Base-by-base conservation (phyloP, 306 rosid species). In the Rosa multiflora region DNA sequence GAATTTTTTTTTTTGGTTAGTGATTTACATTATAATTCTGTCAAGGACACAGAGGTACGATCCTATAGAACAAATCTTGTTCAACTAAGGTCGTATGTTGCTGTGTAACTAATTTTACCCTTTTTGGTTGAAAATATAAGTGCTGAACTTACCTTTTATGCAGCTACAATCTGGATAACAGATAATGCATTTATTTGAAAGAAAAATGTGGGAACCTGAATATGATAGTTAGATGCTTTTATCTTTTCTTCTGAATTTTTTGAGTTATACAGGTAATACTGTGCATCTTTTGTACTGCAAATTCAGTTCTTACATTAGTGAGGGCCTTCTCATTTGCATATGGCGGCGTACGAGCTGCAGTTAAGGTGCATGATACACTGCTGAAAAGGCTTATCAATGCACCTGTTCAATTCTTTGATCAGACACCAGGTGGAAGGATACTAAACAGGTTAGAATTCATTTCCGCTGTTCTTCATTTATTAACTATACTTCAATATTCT, bases 251-350 rank as follows among this genome's bases (percentile, higher is more conserved):
- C 70, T 76, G 68, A 56, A 79, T 72, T 76, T 15, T 55, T 77
- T 80, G 75, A 55, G 44, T 79, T 79, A 63, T 75, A 82, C 97
- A 94, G 99, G 90, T 76, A 85, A 87, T 90, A 81, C 90, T 94
- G 23, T 82, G 89, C 87, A 82, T 92, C 82, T 94, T 94, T 85
- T 92, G 97, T 78, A 40, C 89, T 74, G 61, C 85, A 84, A 94
- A 94, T 86, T 92, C 99, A 76, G 70, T 87, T 85, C 87, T 94
- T 84, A 94, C 99, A 69, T 81, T 94, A 91, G 86, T 88, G 89
- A 94, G 99, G 81, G 95, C 99, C 42, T 94, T 94, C 90, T 89
- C 93, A 83, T 94, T 94, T 85, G 99, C 99, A 66, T 89, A 88
- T 83, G 99, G 99, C 47, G 99, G 99, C 76, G 87, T 94, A 79